Conservation (phyloP, 371 early-diverging fungal genomes). For the Capillidium rhysosporum region DNA sequence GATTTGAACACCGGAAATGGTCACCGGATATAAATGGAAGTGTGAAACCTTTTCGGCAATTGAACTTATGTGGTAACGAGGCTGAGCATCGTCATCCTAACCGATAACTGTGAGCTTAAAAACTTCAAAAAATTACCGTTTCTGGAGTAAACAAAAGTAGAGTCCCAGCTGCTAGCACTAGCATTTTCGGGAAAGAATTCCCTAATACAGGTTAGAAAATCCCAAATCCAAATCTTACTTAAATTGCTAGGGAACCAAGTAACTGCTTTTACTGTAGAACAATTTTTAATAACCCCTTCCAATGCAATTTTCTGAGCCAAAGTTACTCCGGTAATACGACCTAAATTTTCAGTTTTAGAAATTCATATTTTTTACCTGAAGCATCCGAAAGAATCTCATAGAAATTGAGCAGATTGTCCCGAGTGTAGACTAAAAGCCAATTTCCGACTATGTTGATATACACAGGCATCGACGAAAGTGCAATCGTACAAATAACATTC, state of each 20-base stretch:
- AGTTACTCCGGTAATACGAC: slow-evolving; percentile 15
- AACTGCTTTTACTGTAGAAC: slow-evolving; percentile 27
- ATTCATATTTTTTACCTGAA: slow-evolving; percentile 9
- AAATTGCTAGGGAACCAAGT: slow-evolving; percentile 20
- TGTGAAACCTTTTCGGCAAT: slow-evolving; percentile 44
- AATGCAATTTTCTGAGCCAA: slow-evolving; percentile 40
- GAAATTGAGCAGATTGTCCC: slow-evolving; percentile 41
- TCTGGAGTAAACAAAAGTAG: slow-evolving; percentile 20
- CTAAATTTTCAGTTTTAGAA: background rate
- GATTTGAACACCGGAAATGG: slow-evolving; percentile 14
- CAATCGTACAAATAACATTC: slow-evolving; percentile 29
- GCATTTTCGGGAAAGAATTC: slow-evolving; percentile 15
- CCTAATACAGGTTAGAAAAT: background rate
- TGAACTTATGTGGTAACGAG: slow-evolving; percentile 28
- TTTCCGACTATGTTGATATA: slow-evolving; percentile 31
- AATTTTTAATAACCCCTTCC: slow-evolving; percentile 33
- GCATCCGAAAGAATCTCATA: slow-evolving; percentile 16
- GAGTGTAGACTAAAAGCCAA: slow-evolving; percentile 39
- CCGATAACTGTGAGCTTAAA: background rate
- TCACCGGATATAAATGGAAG: slow-evolving; percentile 35
- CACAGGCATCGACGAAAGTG: slow-evolving; percentile 16
- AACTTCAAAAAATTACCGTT: slow-evolving; percentile 11
- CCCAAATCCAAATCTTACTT: slow-evolving; percentile 13
- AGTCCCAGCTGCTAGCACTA: slow-evolving; percentile 25
- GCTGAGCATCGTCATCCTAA: slow-evolving; percentile 9